Base-by-base conservation (phyloP, 306 rosid species). In the Prunus persica region DNA sequence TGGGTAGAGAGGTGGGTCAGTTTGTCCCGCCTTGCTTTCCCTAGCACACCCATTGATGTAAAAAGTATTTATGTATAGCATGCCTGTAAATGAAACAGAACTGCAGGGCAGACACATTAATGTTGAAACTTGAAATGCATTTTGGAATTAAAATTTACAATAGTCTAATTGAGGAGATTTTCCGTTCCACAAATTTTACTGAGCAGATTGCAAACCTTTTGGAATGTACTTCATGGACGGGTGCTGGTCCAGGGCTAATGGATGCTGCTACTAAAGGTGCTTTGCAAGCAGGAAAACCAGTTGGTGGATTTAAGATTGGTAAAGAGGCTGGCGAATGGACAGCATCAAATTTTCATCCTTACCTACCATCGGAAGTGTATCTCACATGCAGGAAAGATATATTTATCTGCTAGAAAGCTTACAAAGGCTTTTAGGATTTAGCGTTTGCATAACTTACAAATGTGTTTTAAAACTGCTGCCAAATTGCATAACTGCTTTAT, bases 221-320 rank as follows among this genome's bases (percentile, higher is more conserved):
- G 89, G 89, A 86, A 56, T 90, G 97, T 81, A 92, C 98, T 62
- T 74, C 98, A 14, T 95, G 98, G 98, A 77, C 93, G 27, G 97
- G 97, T 64, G 96, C 79, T 28, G 98, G 98, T 78, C 98, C 98
- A 3, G 97, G 98, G 61, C 76, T 95, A 46, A 95, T 95, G 98
- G 97, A 92, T 62, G 98, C 98, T 32, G 96, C 88, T 65, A 86
- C 90, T 24, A 88, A 92, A 84, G 97, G 98, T 80, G 96, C 93
- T 70, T 49, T 92, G 72, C 82, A 72, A 73, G 96, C 88, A 19
- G 93, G 93, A 74, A 94, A 90, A 65, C 85, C 87, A 0, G 95
- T 92, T 50, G 98, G 95, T 14, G 98, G 96, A 20, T 89, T 92
- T 78, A 95, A 95, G 90, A 92, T 95, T 15, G 92, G 91, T 75